Conservation (phyloP, 31 red algal genomes). For the Bonnemaisonia californica region DNA sequence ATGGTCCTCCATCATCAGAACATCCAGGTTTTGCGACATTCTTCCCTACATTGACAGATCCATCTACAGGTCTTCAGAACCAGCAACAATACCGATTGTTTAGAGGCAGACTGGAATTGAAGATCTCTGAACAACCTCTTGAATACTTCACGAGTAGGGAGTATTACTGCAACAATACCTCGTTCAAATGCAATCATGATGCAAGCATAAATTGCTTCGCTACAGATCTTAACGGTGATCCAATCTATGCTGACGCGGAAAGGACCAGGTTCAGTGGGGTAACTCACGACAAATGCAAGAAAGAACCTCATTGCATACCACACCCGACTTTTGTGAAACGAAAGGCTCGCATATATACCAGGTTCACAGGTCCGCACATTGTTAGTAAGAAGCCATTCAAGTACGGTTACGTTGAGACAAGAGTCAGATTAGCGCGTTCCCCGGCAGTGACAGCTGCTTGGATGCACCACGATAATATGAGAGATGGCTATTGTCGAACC, state of each 20-base stretch:
- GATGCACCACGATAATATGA: constrained; percentile 48
- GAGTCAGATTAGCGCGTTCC: constrained; percentile 21
- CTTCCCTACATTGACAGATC: constrained; percentile 32
- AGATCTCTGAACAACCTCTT: constrained; percentile 5
- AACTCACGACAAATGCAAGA: constrained; percentile 56
- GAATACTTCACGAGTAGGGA: constrained; percentile 37
- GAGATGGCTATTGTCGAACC: constrained; percentile 30
- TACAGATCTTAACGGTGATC: constrained; percentile 24
- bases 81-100: constrained; percentile 4
- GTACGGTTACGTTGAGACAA: constrained; percentile 36
- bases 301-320: constrained; percentile 39
- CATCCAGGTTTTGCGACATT: constrained; percentile 13
- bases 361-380: constrained; percentile 21
- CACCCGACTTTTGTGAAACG: constrained; percentile 13
- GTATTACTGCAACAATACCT: constrained; percentile 38
- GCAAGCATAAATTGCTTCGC: constrained; percentile 17
- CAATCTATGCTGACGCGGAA: constrained; percentile 22
- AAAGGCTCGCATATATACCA: constrained; percentile 12
- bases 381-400: constrained; percentile 23
- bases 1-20: constrained; percentile 26
- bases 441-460: constrained; percentile 31
- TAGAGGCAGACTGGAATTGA: constrained; percentile 1
- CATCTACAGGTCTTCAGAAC: neutral
- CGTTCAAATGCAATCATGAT: constrained; percentile 51
- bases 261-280: constrained; percentile 16